These are phyloP conservation scores for Penicillium corylophilum DNA, from an alignment of 2,329 filamentous ascomycete genomes.

Conservation along the genomic window DNA sequence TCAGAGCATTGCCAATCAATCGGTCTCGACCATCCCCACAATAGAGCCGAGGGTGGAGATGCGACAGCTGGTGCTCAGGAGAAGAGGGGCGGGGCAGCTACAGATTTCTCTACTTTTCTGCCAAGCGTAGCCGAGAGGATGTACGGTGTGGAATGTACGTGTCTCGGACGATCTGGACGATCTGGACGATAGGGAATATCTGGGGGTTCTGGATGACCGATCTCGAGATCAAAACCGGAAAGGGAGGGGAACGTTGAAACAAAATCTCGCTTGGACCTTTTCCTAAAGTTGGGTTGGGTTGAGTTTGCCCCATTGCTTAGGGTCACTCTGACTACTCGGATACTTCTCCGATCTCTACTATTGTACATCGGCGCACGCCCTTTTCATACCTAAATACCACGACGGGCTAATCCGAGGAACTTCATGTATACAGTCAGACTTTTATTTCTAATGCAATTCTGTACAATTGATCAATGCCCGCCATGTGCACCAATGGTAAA, in stretches of 20 bases:
- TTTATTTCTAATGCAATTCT: constrained; percentile 27
- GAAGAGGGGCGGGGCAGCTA: constrained; percentile 12
- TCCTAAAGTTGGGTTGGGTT: background rate
- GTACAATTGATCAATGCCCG: constrained; percentile 26
- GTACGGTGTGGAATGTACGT: background rate
- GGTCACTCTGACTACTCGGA: background rate
- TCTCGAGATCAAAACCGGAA: no score
- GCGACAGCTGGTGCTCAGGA: constrained; percentile 23
- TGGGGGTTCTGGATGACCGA: background rate
- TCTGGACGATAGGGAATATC: no score
- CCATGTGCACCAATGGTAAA: constrained; percentile 26
- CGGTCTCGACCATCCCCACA: constrained; percentile 27
- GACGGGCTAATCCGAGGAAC: no score
- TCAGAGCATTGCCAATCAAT: constrained; percentile 25
- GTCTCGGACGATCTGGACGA: background rate
- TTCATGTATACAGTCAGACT: constrained; percentile 12
- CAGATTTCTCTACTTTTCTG: background rate
- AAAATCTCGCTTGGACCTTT: background rate
- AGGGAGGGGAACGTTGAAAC: no score
- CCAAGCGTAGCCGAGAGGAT: constrained; percentile 3
- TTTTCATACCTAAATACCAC: no score
- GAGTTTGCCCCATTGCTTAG: background rate
- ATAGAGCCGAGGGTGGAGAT: constrained; percentile 26
- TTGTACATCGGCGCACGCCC: no score
- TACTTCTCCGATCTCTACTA: background rate